phyloP scores from a whole-genome alignment of 75 land plant genomes.

The Cryptomeria japonica region DNA sequence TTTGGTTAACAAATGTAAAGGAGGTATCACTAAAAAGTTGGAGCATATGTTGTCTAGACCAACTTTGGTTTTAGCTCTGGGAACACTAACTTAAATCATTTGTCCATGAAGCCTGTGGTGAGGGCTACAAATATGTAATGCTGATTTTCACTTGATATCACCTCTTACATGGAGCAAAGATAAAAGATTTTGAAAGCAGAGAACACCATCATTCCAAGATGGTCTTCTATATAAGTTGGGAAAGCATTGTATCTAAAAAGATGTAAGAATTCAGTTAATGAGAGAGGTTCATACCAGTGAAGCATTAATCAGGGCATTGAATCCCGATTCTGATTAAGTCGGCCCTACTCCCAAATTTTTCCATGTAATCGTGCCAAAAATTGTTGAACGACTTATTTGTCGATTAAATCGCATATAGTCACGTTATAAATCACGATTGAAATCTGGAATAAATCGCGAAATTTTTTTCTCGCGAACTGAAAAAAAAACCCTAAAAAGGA shows the following conservation, averaged over 20 bases:
- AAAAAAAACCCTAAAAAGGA: too few species aligned
- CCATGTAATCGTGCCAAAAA: too few species aligned
- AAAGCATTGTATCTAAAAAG: neutral
- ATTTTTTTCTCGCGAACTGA: too few species aligned
- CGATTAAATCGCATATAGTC: too few species aligned
- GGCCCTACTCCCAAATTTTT: too few species aligned
- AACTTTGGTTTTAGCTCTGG: neutral
- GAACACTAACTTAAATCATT: neutral
- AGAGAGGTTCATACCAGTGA: neutral
- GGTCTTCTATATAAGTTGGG: neutral
- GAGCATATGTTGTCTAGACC: neutral
- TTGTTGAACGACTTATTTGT: too few species aligned
- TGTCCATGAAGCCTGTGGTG: neutral
- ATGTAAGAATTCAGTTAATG: neutral
- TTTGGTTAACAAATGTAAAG: too few species aligned
- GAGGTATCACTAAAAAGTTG: too few species aligned
- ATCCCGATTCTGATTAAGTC: too few species aligned
- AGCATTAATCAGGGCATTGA: too few species aligned
- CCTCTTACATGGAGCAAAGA: neutral
- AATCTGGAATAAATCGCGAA: too few species aligned
- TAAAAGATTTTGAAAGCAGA: neutral
- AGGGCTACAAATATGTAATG: neutral
- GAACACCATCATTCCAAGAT: neutral
- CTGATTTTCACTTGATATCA: neutral
- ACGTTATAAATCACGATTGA: too few species aligned